Evolutionary conservation across 2,329 filamentous ascomycete genomes (phyloP).

Genomic region (Pyricularia grisea): DNA sequence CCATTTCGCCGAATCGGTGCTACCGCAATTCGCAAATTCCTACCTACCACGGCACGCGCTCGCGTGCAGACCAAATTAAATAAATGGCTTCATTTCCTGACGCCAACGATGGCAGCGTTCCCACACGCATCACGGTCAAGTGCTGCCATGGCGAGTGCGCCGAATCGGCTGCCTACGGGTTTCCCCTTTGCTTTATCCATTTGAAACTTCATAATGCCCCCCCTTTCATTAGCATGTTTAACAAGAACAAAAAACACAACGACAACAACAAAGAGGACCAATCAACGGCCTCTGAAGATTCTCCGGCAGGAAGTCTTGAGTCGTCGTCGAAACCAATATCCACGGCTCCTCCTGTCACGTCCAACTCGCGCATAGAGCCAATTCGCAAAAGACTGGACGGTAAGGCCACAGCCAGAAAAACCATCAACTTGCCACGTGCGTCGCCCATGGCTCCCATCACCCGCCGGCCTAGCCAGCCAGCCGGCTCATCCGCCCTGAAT

Average conservation of each 20-base stretch:
- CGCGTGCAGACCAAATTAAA: neutral
- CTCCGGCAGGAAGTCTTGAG: neutral
- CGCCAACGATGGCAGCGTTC: neutral
- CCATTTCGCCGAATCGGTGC: neutral
- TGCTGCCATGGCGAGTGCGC: neutral
- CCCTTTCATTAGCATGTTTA: neutral
- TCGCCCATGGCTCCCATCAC: neutral
- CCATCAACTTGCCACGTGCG: neutral
- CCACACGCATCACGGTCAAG: neutral
- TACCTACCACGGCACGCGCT: neutral
- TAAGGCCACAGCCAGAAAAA: neutral
- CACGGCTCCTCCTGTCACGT: neutral
- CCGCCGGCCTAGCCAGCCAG: neutral
- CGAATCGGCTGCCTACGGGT: neutral
- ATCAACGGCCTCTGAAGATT: neutral
- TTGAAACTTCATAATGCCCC: neutral
- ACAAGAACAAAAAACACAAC: neutral
- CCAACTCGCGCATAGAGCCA: neutral
- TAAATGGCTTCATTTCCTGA: neutral
- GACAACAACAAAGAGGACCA: neutral
- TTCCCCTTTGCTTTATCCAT: neutral
- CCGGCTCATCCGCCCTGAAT: neutral
- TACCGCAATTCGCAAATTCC: neutral
- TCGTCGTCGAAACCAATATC: neutral
- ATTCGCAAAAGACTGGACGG: neutral